Evolutionary conservation across 2,329 filamentous ascomycete species (phyloP).

Genomic region (Colletotrichum australisinense): DNA sequence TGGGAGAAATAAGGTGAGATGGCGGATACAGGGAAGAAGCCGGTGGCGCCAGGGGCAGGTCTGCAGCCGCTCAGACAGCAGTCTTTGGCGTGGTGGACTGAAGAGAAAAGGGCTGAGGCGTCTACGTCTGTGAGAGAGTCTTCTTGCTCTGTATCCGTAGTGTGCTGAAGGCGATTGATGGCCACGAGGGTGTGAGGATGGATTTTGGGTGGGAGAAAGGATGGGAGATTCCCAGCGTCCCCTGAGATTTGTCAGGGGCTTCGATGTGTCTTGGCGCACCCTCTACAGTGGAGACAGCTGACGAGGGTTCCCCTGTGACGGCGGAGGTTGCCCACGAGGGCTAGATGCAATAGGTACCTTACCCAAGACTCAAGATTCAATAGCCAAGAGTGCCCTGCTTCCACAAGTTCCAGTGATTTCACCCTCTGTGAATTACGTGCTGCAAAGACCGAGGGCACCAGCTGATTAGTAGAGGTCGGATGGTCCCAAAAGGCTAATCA

Average conservation of each 20-base stretch:
- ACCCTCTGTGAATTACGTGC: not conserved
- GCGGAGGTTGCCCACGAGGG: not conserved
- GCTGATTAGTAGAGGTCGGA: not conserved
- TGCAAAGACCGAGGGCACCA: not conserved
- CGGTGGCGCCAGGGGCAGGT: slow-evolving; percentile 13
- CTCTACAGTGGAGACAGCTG: not conserved
- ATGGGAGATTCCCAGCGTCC: not conserved
- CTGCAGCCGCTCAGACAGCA: slow-evolving; percentile 3
- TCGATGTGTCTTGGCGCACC: slow-evolving; percentile 11
- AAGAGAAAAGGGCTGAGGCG: slow-evolving; percentile 5
- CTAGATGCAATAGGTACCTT: no score
- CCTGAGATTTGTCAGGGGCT: slow-evolving; percentile 29
- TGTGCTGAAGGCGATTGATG: not conserved
- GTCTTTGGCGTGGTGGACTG: not conserved
- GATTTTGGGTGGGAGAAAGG: no score
- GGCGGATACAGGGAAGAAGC: slow-evolving; percentile 15
- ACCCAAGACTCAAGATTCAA: no score
- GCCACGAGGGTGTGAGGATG: not conserved
- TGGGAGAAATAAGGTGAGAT: not conserved
- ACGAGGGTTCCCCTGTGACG: slow-evolving; percentile 4
- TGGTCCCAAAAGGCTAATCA: not conserved
- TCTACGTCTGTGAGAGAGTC: not conserved
- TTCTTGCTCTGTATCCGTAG: no score
- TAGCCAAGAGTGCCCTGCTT: no score
- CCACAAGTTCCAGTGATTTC: no score